Conservation (phyloP, 768 basidiomycete genomes). For the Leccinum longicurvipes region DNA sequence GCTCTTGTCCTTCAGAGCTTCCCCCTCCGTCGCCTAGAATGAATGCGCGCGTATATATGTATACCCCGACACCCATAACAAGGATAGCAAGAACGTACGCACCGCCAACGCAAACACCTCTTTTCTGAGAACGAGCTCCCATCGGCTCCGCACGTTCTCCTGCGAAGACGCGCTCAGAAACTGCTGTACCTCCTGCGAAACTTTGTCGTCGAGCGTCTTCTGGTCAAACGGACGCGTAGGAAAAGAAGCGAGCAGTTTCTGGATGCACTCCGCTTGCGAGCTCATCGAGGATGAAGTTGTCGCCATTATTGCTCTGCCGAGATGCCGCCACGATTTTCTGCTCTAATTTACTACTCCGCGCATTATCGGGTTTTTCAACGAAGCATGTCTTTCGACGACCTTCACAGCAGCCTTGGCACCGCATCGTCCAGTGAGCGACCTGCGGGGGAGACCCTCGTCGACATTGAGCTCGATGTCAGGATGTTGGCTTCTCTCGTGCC, state of each 20-base stretch:
- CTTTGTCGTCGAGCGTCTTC: slow-evolving; percentile 45
- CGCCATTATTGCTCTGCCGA: slow-evolving; percentile 17
- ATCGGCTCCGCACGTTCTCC: slow-evolving; percentile 66
- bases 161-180: slow-evolving; percentile 41
- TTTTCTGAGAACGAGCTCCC: slow-evolving; percentile 71
- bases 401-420: slow-evolving; percentile 6
- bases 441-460: neutral
- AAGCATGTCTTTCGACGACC: slow-evolving; percentile 28
- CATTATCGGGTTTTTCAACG: slow-evolving; percentile 12
- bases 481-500: slow-evolving; percentile 30
- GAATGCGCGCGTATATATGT: neutral
- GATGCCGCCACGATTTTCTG: slow-evolving; percentile 12
- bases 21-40: slow-evolving; percentile 62
- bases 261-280: slow-evolving; percentile 50
- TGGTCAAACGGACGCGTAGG: slow-evolving; percentile 51
- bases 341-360: slow-evolving; percentile 17
- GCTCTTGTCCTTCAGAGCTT: slow-evolving; percentile 50
- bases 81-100: slow-evolving; percentile 38
- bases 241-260: slow-evolving; percentile 49
- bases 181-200: slow-evolving; percentile 43
- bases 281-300: slow-evolving; percentile 35
- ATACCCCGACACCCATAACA: neutral
- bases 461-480: slow-evolving; percentile 38
- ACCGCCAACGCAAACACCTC: slow-evolving; percentile 75
- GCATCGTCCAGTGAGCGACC: slow-evolving; percentile 8